Evolutionary conservation across 106 monocot genomes (phyloP).

Genomic region (Posidonia australis): DNA sequence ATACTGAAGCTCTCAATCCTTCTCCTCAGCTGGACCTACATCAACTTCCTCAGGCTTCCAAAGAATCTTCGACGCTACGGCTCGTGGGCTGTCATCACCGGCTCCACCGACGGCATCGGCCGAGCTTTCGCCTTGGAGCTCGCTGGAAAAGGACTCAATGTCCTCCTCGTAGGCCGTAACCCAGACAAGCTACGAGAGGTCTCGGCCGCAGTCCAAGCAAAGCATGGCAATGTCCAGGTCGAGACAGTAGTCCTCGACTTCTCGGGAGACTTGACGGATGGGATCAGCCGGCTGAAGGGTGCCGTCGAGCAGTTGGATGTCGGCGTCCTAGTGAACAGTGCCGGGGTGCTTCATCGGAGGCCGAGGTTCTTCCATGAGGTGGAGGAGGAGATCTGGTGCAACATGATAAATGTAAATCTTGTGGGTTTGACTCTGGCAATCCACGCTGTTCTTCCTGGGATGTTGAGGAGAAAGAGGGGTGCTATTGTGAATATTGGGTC

Average conservation of each 20-base stretch:
- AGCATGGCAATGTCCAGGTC: neutral
- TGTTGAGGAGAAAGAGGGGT: constrained; percentile 13
- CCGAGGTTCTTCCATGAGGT: constrained; percentile 8
- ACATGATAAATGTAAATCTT: constrained; percentile 14
- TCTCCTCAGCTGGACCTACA: constrained; percentile 27
- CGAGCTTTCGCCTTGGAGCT: constrained; percentile 54
- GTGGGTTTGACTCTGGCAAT: constrained; percentile 6
- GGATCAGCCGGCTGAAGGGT: neutral
- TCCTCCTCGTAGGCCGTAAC: constrained; percentile 71
- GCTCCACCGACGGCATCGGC: constrained; percentile 80
- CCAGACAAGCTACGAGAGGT: constrained; percentile 43
- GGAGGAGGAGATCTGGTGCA: neutral
- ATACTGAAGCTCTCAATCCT: too few relatives aligned
- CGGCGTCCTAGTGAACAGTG: constrained; percentile 19
- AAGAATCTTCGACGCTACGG: constrained; percentile 64
- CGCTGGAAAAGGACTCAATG: constrained; percentile 36
- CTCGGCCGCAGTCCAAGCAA: constrained; percentile 26
- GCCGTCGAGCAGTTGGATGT: constrained; percentile 4
- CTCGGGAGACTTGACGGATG: neutral
- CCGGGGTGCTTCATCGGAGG: neutral
- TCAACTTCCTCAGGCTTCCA: constrained; percentile 52
- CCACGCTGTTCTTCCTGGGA: constrained; percentile 9
- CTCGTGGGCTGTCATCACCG: constrained; percentile 69
- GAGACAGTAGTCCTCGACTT: constrained; percentile 13
- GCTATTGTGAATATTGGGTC: constrained; percentile 15